Percentiles rank a stretch among this genome's conserved stretches.
Evolutionary conservation across 805 yeast genomes (phyloP).

Genomic region (Candida yuanshanica): DNA sequence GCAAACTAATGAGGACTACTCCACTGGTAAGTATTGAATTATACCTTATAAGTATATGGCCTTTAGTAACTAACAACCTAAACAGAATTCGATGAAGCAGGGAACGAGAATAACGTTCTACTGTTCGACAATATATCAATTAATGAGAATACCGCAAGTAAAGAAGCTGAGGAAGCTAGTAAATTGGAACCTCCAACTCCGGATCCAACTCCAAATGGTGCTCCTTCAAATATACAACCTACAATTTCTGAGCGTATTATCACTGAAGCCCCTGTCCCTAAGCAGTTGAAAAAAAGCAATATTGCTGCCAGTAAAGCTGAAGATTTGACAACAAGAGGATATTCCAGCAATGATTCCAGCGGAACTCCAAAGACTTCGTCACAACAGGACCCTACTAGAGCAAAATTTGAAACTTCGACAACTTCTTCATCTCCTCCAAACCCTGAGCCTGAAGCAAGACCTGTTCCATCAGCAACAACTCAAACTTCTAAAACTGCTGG

Average conservation of each 20-base stretch:
- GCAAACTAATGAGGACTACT: slow-evolving; percentile 15
- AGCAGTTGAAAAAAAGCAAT: not conserved
- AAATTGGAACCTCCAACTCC: slow-evolving; percentile 25
- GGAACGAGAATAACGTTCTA: slow-evolving; percentile 34
- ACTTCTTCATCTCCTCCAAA: slow-evolving; percentile 3
- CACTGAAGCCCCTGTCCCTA: not conserved
- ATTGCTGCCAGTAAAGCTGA: not conserved
- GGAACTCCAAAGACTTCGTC: too few relatives aligned
- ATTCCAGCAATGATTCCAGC: not conserved
- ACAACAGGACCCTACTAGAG: not conserved
- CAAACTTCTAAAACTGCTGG: slow-evolving; percentile 1
- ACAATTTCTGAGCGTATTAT: not conserved
- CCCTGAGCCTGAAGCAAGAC: not conserved
- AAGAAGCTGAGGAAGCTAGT: not conserved
- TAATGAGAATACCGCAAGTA: not conserved
- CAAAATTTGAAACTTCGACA: not conserved
- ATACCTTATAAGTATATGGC: too few relatives aligned
- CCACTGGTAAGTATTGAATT: slow-evolving; percentile 16
- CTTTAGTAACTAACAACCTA: slow-evolving; percentile 22
- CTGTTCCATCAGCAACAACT: slow-evolving; percentile 1
- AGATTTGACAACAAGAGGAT: not conserved
- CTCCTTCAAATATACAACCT: slow-evolving; percentile 1
- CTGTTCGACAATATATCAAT: slow-evolving; percentile 11
- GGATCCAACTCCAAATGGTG: slow-evolving; percentile 19
- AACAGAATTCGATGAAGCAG: slow-evolving; percentile 29